Evolutionary conservation across 1,139 yeast species (phyloP), one percentile per base, ranked within the genome.

Genomic region (Geotrichum bryndzae): DNA sequence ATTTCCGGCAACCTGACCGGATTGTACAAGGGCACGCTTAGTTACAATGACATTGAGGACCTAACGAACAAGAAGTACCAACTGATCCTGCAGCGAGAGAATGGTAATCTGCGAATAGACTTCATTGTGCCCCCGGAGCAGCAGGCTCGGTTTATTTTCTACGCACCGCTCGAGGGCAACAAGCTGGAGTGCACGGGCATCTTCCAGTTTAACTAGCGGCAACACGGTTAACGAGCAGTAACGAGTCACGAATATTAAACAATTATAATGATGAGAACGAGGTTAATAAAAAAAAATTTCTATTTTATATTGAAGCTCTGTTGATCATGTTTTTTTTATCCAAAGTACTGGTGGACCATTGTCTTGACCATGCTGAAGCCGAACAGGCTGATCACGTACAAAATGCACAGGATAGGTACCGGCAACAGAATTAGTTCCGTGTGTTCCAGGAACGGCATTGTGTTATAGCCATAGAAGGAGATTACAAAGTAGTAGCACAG

Each of bases 391-490:
- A 60, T 56, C 25, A 83, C 73, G 54, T 63, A 61, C 25, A 63
- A 55, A 33, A 61, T 41, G 2, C 81, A 81, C 62, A 87, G 77
- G 1, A 82, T 69, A 0, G 89, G 88, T 53, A 90, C 76, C 64
- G 91, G 84, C 62, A 80, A 72, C 61, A 84, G 70, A 58, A 83
- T 71, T 65, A 78, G 73, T 70, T 86, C 87, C 46, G 89, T 84
- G 68, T 81, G 84, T 64, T 83, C 85, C 66, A 90, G 77, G 68
- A 88, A 87, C 7, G 97, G 96, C 71, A 91, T 79, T 23, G 90
- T 86, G 72, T 88, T 88, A 76, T 88, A 91, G 15, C 97, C 97
- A 70, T 90, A 85, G 72, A 91, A 90, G 0, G 97, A 85, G 61
- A 91, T 82, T 60, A 89, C 81, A 69, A 85, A 85, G 73, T 91